These are phyloP conservation scores for Mycena rosella DNA, from an alignment of 768 basidiomycete species.

Conservation along the genomic window DNA sequence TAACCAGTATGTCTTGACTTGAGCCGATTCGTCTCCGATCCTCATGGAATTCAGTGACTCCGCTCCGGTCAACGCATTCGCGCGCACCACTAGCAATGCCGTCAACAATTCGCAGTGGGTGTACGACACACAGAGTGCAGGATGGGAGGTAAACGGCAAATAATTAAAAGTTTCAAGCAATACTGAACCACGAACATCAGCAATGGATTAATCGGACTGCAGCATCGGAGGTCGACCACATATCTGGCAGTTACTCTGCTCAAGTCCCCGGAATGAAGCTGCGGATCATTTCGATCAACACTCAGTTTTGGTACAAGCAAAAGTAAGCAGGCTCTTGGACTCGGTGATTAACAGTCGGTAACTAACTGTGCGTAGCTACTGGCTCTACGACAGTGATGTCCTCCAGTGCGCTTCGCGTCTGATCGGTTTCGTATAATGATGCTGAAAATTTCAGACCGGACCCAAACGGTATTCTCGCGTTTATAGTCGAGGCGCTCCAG, in stretches of 20 bases:
- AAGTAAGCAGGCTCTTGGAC: slow-evolving; percentile 48
- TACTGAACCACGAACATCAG: slow-evolving; percentile 23
- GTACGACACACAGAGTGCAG: slow-evolving; percentile 47
- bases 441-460: slow-evolving; percentile 44
- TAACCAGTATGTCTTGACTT: slow-evolving; percentile 16
- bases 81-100: slow-evolving; percentile 46
- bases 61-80: slow-evolving; percentile 56
- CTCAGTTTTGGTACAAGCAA: slow-evolving; percentile 55
- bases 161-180: too few species aligned
- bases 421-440: background rate
- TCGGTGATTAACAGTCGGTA: background rate
- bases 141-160: slow-evolving; percentile 45
- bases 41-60: slow-evolving; percentile 46
- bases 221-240: slow-evolving; percentile 45
- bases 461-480: slow-evolving; percentile 57
- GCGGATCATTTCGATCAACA: slow-evolving; percentile 55
- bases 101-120: slow-evolving; percentile 49
- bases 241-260: slow-evolving; percentile 51
- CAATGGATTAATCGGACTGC: slow-evolving; percentile 50
- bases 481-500: slow-evolving; percentile 53
- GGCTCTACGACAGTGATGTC: slow-evolving; percentile 55
- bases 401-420: slow-evolving; percentile 42
- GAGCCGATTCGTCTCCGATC: background rate
- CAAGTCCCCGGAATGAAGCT: slow-evolving; percentile 48
- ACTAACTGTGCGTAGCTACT: slow-evolving; percentile 43